A percentile compares a stretch with the other conserved stretches of the same genome.
phyloP scores from a whole-genome alignment of 225 moss, liverwort and hornwort genomes.

The Takakia lepidozioides region DNA sequence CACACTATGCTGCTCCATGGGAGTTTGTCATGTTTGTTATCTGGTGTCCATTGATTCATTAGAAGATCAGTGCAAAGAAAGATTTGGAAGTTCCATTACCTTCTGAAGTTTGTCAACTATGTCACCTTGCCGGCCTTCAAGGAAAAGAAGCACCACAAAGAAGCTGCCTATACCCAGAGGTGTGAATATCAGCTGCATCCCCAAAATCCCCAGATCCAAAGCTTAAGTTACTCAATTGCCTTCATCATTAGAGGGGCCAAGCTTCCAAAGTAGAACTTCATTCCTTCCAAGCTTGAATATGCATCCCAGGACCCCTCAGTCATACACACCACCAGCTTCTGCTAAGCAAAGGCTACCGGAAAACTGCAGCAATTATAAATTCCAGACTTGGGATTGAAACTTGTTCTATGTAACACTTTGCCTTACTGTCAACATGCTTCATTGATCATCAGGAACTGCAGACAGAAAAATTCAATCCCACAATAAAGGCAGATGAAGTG shows the following conservation, averaged over 20 bases:
- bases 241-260: too few species aligned
- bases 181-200: constrained; percentile 71
- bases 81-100: constrained; percentile 19
- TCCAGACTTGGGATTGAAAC: too few species aligned
- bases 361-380: neutral
- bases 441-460: too few species aligned
- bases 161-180: constrained; percentile 74
- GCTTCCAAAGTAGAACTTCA: neutral
- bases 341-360: too few species aligned
- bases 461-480: neutral
- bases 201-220: too few species aligned
- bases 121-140: constrained; percentile 71
- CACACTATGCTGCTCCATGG: too few species aligned
- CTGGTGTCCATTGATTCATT: too few species aligned
- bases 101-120: constrained; percentile 74
- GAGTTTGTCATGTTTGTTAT: too few species aligned
- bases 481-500: neutral
- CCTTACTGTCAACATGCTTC: too few species aligned
- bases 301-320: neutral
- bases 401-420: too few species aligned
- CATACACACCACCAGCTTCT: too few species aligned
- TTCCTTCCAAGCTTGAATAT: neutral
- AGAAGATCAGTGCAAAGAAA: neutral
- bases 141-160: constrained; percentile 76
- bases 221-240: too few species aligned